Percentiles rank a stretch among this genome's conserved stretches.
Conservation (phyloP, 495 filamentous ascomycete species). For the Penicillium atrosanguineum region DNA sequence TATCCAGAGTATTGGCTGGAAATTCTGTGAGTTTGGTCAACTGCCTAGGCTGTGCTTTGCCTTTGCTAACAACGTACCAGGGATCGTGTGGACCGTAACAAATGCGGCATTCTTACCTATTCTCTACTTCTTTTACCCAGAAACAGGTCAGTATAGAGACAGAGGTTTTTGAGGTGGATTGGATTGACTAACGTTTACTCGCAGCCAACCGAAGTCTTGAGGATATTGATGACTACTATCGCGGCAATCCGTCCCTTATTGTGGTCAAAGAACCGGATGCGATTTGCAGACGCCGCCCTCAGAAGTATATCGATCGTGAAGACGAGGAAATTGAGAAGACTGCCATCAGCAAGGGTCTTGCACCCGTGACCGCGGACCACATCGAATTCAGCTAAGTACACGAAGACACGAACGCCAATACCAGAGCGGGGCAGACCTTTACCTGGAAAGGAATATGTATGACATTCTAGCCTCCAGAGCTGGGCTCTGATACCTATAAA, state of each 20-base stretch:
- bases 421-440: too few relatives aligned
- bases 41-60: not conserved
- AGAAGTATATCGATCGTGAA: conserved; percentile 32
- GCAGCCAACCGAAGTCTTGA: conserved; percentile 44
- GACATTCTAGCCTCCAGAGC: too few relatives aligned
- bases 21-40: conserved; percentile 42
- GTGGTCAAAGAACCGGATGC: conserved; percentile 38
- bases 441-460: too few relatives aligned
- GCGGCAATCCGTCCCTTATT: conserved; percentile 41
- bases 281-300: conserved; percentile 23
- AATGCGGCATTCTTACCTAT: conserved; percentile 58
- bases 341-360: not conserved
- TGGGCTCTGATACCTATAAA: too few relatives aligned
- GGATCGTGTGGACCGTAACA: conserved; percentile 58
- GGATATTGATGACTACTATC: conserved; percentile 47
- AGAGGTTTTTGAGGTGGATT: not conserved
- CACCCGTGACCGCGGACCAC: not conserved
- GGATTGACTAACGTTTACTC: too few relatives aligned
- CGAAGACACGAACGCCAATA: not conserved
- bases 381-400: not conserved
- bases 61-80: not conserved
- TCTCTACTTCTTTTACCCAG: conserved; percentile 62
- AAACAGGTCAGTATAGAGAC: conserved; percentile 40
- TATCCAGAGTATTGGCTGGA: conserved; percentile 47
- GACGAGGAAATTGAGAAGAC: conserved; percentile 22